Evolutionary conservation across 2,329 filamentous ascomycete genomes (phyloP).

Genomic region (Tolypocladium tundrense): DNA sequence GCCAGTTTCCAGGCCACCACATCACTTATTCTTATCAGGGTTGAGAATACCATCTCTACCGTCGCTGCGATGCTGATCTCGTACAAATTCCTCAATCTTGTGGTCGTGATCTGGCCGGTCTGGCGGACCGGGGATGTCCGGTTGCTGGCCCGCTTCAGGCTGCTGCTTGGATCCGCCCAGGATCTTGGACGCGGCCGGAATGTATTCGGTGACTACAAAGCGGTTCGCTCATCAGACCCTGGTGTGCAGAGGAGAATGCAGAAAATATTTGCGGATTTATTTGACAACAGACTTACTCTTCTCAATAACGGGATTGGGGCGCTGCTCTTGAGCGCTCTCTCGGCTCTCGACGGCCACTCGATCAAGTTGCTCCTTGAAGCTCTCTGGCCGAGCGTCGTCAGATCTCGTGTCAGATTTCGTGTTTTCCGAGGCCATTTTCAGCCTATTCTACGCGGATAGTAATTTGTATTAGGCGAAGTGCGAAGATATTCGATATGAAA

Average conservation of each 20-base stretch:
- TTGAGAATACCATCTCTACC: constrained; percentile 1
- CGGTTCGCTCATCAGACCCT: background rate
- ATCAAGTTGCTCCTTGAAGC: constrained; percentile 35
- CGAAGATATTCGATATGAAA: background rate
- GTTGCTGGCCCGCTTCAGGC: constrained; percentile 8
- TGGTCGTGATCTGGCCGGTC: constrained; percentile 33
- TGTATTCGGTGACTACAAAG: constrained; percentile 29
- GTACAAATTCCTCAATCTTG: constrained; percentile 42
- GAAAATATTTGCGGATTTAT: no score
- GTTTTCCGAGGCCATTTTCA: constrained; percentile 5
- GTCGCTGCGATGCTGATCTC: constrained; percentile 41
- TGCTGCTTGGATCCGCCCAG: constrained; percentile 24
- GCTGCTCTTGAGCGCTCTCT: constrained; percentile 11
- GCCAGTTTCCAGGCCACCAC: no score
- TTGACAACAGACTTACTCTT: constrained; percentile 24
- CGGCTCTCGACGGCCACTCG: constrained; percentile 25
- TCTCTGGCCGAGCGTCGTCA: constrained; percentile 9
- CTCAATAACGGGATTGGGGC: constrained; percentile 27
- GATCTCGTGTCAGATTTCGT: background rate
- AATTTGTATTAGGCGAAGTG: background rate
- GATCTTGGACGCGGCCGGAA: constrained; percentile 31
- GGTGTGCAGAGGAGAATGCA: no score
- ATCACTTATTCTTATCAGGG: background rate
- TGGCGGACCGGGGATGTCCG: constrained; percentile 24
- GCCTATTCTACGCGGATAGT: background rate